Evolutionary conservation across 148 eudicot species (phyloP), one percentile per base, ranked within the genome.

Genomic region (Salicornia ramosissima): DNA sequence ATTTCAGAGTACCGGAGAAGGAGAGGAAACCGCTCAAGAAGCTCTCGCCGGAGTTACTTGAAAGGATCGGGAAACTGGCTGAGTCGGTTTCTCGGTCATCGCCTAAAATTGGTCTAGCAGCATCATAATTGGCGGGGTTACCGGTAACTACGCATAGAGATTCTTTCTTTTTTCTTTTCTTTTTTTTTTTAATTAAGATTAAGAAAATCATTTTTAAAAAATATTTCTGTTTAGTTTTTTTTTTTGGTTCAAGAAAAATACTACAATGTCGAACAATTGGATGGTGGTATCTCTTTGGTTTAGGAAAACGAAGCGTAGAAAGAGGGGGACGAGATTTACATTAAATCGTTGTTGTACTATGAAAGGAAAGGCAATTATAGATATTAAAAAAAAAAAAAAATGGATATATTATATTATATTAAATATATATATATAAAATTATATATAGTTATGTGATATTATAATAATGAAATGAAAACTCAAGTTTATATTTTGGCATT

Each of bases 1-100:
- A 94, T 81, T 94, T 90, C 39, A 69, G 83, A 58, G 78, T 70
- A 47, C 77, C 77, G 65, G 83, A 78, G 53, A 82, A 87, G 75
- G 86, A 72, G 49, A 81, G 72, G 84, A 88, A 75, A 69, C 73
- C 82, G 81, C 86, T 43, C 3, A 90, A 84, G 77, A 84, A 85
- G 57, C 51, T 90, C 71, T 80, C 95, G n/a, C 89, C 97, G 64
- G 90, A 87, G 83, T 49, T 94, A 33, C 83, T 83, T 42, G 83
- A 81, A 58, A 86, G 78, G 74, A 73, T 94, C 2, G 90, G 87
- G 61, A 85, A 83, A 78, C 85, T 90, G 71, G 95, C 92, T 31
- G 89, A 85, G 73, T 74, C 90, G 74, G 88, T 88, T 24, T 61
- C 80, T 63, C 79, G 80, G 84, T 83, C 88, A 50, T 49, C 77